phyloP scores from a whole-genome alignment of 2,329 filamentous ascomycete species.

The Fusarium chlamydosporum region DNA sequence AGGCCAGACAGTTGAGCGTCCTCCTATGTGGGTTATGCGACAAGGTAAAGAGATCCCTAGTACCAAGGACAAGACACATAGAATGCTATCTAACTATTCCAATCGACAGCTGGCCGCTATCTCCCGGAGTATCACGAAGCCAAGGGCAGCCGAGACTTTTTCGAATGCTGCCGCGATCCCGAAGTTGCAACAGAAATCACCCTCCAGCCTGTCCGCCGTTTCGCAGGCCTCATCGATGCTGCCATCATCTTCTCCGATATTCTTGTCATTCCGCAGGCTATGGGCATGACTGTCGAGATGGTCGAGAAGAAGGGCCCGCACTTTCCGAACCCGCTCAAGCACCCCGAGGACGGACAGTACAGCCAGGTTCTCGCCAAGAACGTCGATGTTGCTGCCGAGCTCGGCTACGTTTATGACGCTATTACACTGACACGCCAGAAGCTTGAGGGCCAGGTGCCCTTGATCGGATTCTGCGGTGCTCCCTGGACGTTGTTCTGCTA shows the following conservation, averaged over 20 bases:
- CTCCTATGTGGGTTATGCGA: constrained; percentile 99
- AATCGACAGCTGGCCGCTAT: constrained; percentile 84
- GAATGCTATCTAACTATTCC: constrained; percentile 22
- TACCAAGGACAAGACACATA: constrained; percentile 1
- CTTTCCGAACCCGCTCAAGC: constrained; percentile 86
- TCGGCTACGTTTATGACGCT: constrained; percentile 96
- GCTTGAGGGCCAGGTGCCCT: constrained; percentile 86
- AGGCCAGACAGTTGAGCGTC: constrained; percentile 92
- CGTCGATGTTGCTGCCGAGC: constrained; percentile 86
- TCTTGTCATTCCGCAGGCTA: constrained; percentile 94
- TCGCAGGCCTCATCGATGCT: constrained; percentile 89
- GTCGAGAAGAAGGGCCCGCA: constrained; percentile 96
- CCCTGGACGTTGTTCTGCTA: constrained; percentile 98
- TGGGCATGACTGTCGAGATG: constrained; percentile 99
- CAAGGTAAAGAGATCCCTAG: constrained; percentile 75
- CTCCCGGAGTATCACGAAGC: constrained; percentile 98
- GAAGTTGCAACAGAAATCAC: constrained; percentile 95
- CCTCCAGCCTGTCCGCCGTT: constrained; percentile 94
- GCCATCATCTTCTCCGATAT: constrained; percentile 99
- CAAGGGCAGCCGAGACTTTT: constrained; percentile 93
- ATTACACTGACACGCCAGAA: constrained; percentile 93
- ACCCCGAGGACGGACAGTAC: constrained; percentile 88
- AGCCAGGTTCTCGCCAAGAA: constrained; percentile 78
- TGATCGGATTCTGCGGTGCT: constrained; percentile 97
- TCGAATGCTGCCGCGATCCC: constrained; percentile 94